Percentiles rank a stretch among this genome's conserved stretches.
These are phyloP conservation scores for Juncus effusus DNA, from an alignment of 176 grass and related monocot species.

Conservation along the genomic window DNA sequence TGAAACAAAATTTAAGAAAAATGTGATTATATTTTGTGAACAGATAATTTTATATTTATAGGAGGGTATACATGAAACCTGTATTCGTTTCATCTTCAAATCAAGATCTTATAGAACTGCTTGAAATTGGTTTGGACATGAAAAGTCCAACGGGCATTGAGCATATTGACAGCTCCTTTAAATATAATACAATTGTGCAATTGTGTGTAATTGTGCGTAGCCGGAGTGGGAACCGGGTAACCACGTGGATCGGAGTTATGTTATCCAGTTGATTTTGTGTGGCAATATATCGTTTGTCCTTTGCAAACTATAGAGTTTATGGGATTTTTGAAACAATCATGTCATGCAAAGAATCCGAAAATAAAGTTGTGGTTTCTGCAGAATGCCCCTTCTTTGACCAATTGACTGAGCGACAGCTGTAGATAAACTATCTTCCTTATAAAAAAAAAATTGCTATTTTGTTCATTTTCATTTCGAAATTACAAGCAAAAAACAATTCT, in stretches of 20 bases:
- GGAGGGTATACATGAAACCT: too few relatives aligned
- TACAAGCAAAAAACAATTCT: too few relatives aligned
- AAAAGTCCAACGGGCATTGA: background rate
- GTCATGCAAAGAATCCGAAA: background rate
- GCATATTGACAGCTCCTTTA: background rate
- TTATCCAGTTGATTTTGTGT: constrained; percentile 6
- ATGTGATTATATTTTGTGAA: too few relatives aligned
- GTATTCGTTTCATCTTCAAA: too few relatives aligned
- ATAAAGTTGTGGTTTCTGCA: background rate
- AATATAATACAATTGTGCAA: background rate
- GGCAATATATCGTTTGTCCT: background rate
- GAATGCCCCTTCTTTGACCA: constrained; percentile 18
- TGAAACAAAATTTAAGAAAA: too few relatives aligned
- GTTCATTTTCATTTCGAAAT: too few relatives aligned
- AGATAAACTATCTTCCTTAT: background rate
- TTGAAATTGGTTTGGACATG: background rate
- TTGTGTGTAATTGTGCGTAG: background rate
- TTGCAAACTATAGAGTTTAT: background rate
- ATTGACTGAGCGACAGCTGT: constrained; percentile 9
- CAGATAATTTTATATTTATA: too few relatives aligned
- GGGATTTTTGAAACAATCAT: background rate
- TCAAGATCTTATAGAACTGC: background rate
- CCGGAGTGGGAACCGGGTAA: constrained; percentile 15
- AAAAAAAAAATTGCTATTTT: too few relatives aligned
- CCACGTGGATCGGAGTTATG: constrained; percentile 15